Evolutionary conservation across 2,329 filamentous ascomycete species (phyloP).

Genomic region (Fusarium sp.): DNA sequence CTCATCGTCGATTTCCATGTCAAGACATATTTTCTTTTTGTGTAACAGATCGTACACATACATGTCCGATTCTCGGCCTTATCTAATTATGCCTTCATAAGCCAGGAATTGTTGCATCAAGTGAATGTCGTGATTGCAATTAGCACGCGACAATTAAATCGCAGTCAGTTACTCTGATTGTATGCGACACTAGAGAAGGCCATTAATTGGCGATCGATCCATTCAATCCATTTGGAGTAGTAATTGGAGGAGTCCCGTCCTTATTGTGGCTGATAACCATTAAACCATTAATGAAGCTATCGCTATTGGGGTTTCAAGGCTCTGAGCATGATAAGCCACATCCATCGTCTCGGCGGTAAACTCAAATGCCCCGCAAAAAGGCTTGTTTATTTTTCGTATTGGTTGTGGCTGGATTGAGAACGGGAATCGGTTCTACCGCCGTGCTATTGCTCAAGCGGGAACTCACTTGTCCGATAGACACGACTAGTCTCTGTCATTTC

Average conservation of each 20-base stretch:
- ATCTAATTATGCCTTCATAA: no score
- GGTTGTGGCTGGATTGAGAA: background rate
- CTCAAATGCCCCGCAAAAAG: background rate
- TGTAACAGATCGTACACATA: background rate
- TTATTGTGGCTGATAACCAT: background rate
- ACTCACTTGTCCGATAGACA: background rate
- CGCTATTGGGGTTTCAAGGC: background rate
- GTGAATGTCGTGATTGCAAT: background rate
- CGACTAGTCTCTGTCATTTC: background rate
- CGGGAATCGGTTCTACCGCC: background rate
- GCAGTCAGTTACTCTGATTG: background rate
- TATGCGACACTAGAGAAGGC: background rate
- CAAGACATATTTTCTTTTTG: background rate
- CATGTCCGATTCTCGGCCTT: background rate
- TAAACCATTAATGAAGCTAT: background rate
- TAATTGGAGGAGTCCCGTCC: background rate
- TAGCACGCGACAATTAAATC: background rate
- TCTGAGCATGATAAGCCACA: background rate
- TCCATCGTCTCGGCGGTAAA: background rate
- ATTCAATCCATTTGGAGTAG: background rate
- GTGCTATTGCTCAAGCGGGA: background rate
- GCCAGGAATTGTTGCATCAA: background rate
- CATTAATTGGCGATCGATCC: background rate
- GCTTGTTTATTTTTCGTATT: background rate
- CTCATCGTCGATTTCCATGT: background rate